A percentile compares a stretch with the other conserved stretches of the same genome.
These are phyloP conservation scores for Phytophthora pistaciae DNA, from an alignment of 352 stramenopile genomes.

Conservation along the genomic window DNA sequence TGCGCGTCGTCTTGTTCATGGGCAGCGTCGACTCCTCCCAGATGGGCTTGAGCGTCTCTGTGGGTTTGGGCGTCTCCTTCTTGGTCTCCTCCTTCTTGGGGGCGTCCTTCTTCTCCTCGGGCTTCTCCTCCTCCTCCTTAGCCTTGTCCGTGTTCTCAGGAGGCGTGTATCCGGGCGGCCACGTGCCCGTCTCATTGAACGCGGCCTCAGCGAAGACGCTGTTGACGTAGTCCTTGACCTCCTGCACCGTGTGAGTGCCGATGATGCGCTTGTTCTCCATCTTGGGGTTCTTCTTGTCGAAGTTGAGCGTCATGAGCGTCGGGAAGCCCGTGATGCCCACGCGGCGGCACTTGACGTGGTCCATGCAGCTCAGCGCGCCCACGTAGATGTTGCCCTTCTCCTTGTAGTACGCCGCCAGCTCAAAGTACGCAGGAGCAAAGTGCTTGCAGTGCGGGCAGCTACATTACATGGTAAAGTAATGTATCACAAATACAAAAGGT, in stretches of 20 bases:
- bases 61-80: constrained; percentile 18
- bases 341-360: constrained; percentile 85
- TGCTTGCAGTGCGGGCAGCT: constrained; percentile 87
- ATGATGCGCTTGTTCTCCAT: constrained; percentile 80
- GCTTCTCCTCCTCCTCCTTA: constrained; percentile 20
- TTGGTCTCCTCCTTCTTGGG: constrained; percentile 20
- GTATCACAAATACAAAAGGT: constrained; percentile 10
- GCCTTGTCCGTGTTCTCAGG: constrained; percentile 9
- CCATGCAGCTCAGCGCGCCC: constrained; percentile 86
- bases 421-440: constrained; percentile 72
- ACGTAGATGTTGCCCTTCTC: constrained; percentile 71
- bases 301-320: constrained; percentile 82
- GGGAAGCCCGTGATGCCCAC: constrained; percentile 86
- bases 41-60: constrained; percentile 36
- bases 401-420: constrained; percentile 82
- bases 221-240: constrained; percentile 80
- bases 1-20: constrained; percentile 79
- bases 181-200: constrained; percentile 76
- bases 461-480: constrained; percentile 8
- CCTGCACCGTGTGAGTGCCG: constrained; percentile 80
- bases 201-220: constrained; percentile 64
- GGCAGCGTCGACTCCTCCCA: constrained; percentile 83
- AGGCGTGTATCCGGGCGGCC: constrained; percentile 48
- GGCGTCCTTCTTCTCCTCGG: constrained; percentile 11
- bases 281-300: constrained; percentile 73